A percentile compares a stretch with the other conserved stretches of the same genome.
Evolutionary conservation across 148 eudicot genomes (phyloP).

Genomic region (Dianthus caryophyllus): DNA sequence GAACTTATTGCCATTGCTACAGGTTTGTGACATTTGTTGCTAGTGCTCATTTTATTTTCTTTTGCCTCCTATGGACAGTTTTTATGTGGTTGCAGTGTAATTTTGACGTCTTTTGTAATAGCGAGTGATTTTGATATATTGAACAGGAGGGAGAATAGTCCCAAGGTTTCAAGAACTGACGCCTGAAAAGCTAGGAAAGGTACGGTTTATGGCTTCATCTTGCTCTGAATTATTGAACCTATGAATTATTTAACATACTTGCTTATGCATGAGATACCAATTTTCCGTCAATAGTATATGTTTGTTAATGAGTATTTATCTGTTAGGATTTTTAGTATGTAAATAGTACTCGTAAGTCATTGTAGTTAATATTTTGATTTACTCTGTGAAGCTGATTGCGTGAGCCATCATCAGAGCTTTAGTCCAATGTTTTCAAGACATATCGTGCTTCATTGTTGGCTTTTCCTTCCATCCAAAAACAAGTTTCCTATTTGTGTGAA

Average conservation of each 20-base stretch:
- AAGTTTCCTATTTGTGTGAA: too few species aligned
- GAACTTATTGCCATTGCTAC: constrained; percentile 97
- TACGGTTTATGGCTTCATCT: constrained; percentile 18
- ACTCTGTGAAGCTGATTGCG: background rate
- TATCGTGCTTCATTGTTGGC: background rate
- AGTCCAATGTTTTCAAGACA: background rate
- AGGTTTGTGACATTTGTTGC: constrained; percentile 39
- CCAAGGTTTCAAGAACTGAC: constrained; percentile 96
- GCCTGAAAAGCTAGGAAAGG: constrained; percentile 81
- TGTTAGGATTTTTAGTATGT: too few species aligned
- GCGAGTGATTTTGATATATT: constrained; percentile 9
- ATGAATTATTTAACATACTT: background rate
- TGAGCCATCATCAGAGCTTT: background rate
- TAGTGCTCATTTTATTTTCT: background rate
- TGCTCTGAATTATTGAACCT: background rate
- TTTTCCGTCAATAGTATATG: background rate
- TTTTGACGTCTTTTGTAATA: background rate
- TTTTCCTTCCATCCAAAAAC: too few species aligned
- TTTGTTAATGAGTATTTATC: background rate
- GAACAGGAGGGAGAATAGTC: constrained; percentile 93
- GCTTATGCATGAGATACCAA: background rate
- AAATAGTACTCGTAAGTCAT: too few species aligned
- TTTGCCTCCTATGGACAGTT: background rate
- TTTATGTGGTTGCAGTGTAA: background rate
- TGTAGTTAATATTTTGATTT: background rate